These are phyloP conservation scores for Phaeosphaeria sp. DNA, from an alignment of 2,329 filamentous ascomycete species.

Conservation along the genomic window DNA sequence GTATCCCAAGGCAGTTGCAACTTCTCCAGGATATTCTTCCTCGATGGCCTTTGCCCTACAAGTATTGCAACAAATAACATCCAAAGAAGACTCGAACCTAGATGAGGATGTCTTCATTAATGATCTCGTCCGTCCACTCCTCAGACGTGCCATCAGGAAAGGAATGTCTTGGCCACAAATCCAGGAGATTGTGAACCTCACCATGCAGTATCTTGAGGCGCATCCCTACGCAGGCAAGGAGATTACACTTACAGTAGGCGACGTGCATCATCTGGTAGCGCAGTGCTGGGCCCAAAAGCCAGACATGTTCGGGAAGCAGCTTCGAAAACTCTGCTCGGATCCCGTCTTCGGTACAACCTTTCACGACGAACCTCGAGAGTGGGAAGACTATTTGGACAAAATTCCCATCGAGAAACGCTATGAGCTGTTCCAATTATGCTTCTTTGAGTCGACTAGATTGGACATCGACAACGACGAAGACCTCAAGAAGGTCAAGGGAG, in stretches of 20 bases:
- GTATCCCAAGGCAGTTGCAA: constrained; percentile 13
- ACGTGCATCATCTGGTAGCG: constrained; percentile 25
- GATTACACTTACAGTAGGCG: constrained; percentile 9
- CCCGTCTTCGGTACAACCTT: not conserved
- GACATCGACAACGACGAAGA: constrained; percentile 27
- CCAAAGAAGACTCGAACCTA: not conserved
- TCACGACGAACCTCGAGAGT: not conserved
- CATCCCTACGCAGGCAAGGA: constrained; percentile 12
- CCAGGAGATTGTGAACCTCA: constrained; percentile 24
- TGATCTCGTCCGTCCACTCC: constrained; percentile 26
- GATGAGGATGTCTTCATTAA: constrained; percentile 17
- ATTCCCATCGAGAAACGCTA: constrained; percentile 21
- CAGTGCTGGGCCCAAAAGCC: constrained; percentile 32
- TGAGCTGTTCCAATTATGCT: constrained; percentile 24
- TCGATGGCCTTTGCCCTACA: constrained; percentile 38
- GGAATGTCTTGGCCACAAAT: constrained; percentile 16
- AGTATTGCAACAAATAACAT: constrained; percentile 17
- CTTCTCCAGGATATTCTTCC: constrained; percentile 21
- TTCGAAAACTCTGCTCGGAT: constrained; percentile 10
- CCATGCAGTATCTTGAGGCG: constrained; percentile 20
- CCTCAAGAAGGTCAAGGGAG: constrained; percentile 14
- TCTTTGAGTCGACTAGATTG: constrained; percentile 9
- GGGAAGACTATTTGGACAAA: constrained; percentile 8
- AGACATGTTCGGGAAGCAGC: constrained; percentile 24
- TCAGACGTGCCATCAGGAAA: constrained; percentile 28